Conservation (phyloP, 352 stramenopile species). For the Phytopythium cucurbitacearum region DNA sequence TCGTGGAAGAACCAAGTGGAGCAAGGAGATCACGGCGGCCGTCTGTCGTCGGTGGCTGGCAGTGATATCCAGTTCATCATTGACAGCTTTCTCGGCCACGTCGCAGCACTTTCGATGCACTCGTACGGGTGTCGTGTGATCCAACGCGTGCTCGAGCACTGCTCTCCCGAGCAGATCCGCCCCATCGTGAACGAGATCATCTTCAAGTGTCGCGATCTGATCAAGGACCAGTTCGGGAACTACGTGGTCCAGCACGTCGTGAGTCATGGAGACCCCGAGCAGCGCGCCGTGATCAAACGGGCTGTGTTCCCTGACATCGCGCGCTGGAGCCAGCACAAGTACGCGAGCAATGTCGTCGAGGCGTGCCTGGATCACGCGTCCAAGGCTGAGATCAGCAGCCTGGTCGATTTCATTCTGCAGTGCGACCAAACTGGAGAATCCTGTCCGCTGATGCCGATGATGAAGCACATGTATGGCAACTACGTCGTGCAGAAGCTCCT, state of each 20-base stretch:
- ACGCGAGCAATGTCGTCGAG: slow-evolving; percentile 95
- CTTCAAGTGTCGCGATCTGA: slow-evolving; percentile 77
- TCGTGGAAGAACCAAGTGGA: slow-evolving; percentile 44
- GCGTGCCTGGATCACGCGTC: slow-evolving; percentile 89
- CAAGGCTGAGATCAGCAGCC: slow-evolving; percentile 72
- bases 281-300: slow-evolving; percentile 80
- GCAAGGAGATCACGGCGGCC: slow-evolving; percentile 5
- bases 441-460: slow-evolving; percentile 89
- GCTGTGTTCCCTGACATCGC: slow-evolving; percentile 85
- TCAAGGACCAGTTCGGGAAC: slow-evolving; percentile 98
- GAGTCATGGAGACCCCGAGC: slow-evolving; percentile 86
- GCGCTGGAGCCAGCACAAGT: slow-evolving; percentile 94
- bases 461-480: slow-evolving; percentile 96
- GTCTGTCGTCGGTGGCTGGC: slow-evolving; percentile 36
- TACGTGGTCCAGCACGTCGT: slow-evolving; percentile 99
- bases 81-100: slow-evolving; percentile 92
- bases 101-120: slow-evolving; percentile 91
- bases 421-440: slow-evolving; percentile 66
- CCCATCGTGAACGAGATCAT: slow-evolving; percentile 94
- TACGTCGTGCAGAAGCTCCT: slow-evolving; percentile 97
- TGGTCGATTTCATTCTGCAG: slow-evolving; percentile 76
- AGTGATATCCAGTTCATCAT: slow-evolving; percentile 98
- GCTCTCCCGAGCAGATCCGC: slow-evolving; percentile 86
- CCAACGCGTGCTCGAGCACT: slow-evolving; percentile 97
- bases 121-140: slow-evolving; percentile 98